Conservation (phyloP, 2,329 filamentous ascomycete species). For the Penicillium brevicompactum region DNA sequence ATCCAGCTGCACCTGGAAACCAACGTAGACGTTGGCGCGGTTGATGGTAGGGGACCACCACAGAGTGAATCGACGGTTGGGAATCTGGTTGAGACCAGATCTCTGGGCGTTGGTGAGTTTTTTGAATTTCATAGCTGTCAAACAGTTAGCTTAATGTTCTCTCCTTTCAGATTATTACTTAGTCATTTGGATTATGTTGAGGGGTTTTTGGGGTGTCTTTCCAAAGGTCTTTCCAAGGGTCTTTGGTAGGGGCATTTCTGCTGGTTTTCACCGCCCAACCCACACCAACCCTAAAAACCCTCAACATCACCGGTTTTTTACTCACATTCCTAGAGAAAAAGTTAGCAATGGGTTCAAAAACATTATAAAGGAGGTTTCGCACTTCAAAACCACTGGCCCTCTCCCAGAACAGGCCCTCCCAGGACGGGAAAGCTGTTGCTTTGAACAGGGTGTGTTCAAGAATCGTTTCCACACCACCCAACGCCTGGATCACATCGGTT, state of each 20-base stretch:
- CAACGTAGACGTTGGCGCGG: slow-evolving; percentile 94
- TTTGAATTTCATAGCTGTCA: slow-evolving; percentile 88
- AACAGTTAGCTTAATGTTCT: neutral
- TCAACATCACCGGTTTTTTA: too few species aligned
- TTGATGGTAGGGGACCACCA: slow-evolving; percentile 98
- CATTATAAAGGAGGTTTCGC: too few species aligned
- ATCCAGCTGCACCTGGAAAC: slow-evolving; percentile 98
- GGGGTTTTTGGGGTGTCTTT: neutral
- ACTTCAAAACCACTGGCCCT: slow-evolving; percentile 52
- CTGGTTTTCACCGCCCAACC: too few species aligned
- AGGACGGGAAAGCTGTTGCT: slow-evolving; percentile 92
- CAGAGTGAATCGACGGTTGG: slow-evolving; percentile 94
- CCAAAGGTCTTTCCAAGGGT: neutral
- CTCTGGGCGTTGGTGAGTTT: slow-evolving; percentile 97
- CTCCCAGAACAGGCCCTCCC: slow-evolving; percentile 96
- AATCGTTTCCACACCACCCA: slow-evolving; percentile 97
- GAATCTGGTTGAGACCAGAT: slow-evolving; percentile 96
- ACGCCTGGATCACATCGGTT: slow-evolving; percentile 93
- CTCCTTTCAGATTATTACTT: too few species aligned
- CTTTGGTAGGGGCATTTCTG: neutral
- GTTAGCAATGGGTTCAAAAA: too few species aligned
- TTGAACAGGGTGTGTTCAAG: slow-evolving; percentile 96
- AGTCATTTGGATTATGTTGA: neutral
- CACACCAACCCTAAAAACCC: too few species aligned
- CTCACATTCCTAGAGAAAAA: too few species aligned